Percentiles rank a stretch among this genome's conserved stretches.
These are phyloP conservation scores for Daedalea quercina DNA, from an alignment of 768 basidiomycete species.

Conservation along the genomic window DNA sequence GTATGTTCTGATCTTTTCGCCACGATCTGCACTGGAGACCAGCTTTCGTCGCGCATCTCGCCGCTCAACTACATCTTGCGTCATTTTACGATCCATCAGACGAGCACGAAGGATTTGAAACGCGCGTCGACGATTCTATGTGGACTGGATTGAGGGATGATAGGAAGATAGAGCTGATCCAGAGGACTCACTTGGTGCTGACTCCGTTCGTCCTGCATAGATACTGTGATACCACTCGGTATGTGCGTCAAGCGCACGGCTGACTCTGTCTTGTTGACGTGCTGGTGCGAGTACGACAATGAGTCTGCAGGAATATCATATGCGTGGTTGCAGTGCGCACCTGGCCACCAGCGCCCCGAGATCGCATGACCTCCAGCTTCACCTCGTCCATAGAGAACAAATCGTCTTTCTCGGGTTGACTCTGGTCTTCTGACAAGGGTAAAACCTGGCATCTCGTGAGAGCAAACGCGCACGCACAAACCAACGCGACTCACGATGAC, in stretches of 20 bases:
- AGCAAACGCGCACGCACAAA: background rate
- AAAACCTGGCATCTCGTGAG: conserved; percentile 51
- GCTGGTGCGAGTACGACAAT: conserved; percentile 37
- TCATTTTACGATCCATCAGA: conserved; percentile 75
- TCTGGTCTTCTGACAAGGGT: conserved; percentile 63
- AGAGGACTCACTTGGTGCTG: conserved; percentile 84
- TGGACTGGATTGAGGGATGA: background rate
- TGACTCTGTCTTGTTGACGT: conserved; percentile 98
- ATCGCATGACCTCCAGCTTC: conserved; percentile 89
- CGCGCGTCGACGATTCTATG: conserved; percentile 85
- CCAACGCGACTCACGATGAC: conserved; percentile 54
- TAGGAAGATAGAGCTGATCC: background rate
- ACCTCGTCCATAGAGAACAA: conserved; percentile 82
- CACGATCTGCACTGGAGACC: conserved; percentile 77
- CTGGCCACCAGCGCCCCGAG: conserved; percentile 96
- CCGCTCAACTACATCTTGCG: conserved; percentile 59
- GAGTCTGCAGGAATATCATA: too few species aligned
- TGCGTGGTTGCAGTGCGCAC: conserved; percentile 33
- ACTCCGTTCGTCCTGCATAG: conserved; percentile 96
- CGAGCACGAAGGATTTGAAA: conserved; percentile 86
- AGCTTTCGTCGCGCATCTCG: conserved; percentile 67
- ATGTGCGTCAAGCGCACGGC: conserved; percentile 91
- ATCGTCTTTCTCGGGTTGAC: conserved; percentile 34
- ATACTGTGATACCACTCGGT: conserved; percentile 90
- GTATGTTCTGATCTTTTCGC: conserved; percentile 95